Base-by-base conservation (phyloP, 306 rosid species). In the Parietaria judaica region DNA sequence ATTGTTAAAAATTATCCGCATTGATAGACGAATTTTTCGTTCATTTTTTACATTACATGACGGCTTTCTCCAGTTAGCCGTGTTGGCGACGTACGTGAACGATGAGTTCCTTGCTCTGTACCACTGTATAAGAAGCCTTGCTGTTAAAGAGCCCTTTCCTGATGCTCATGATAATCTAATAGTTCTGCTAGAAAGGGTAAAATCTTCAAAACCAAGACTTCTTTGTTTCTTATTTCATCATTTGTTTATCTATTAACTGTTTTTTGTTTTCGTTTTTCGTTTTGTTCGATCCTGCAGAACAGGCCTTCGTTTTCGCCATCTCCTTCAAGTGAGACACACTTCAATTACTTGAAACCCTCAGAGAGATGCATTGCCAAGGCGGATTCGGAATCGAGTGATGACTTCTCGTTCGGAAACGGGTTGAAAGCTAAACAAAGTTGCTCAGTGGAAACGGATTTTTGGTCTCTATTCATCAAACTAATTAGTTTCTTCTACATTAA, bases 31-130 rank as follows among this genome's bases (percentile, higher is more conserved):
- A 23, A 23, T 44, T 10, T n/a, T 51, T 6, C 31, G 16, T 61
- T 47, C 15, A 70, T 61, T 41, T 51, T 64, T 45, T 46, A 49
- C 55, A 43, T 41, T 56, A 56, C 66, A 65, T 64, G 53, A 51
- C 69, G 65, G 44, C 43, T 41, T 60, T 75, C 62, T 63, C 64
- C 77, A 94, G 99, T 78, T 94, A 80, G 99, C 99, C 63, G 99
- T 94, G 37, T 72, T 94, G 84, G 99, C 99, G 17, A 94, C 84
- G 7, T 88, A 88, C 70, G 77, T 84, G 57, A 90, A 90, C 56
- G 97, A 94, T 72, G 95, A 86, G 62, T 82, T 94, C 73, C 99
- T 94, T 41, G 94, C 97, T 61, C 75, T 94, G n/a, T 94, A 88
- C 71, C 97, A 94, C 53, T 88, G 97, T 75, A 87, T 84, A 67